Evolutionary conservation across 1,284 basidiomycete genomes (phyloP).

Genomic region (Fomitopsis pinicola): DNA sequence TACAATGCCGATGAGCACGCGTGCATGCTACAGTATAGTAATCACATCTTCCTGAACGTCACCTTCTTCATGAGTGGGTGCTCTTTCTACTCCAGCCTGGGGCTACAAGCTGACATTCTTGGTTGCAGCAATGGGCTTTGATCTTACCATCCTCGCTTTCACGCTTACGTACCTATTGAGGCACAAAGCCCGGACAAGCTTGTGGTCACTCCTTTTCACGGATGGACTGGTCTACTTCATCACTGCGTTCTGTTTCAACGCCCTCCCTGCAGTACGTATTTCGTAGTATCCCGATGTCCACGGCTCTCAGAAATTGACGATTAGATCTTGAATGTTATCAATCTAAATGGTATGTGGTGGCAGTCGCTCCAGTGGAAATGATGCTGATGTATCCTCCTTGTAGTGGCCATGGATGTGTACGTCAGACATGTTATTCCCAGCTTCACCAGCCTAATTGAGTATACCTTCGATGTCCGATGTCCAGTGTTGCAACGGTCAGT

Average conservation of each 20-base stretch:
- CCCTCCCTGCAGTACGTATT: conserved; percentile 56
- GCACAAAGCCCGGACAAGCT: conserved; percentile 46
- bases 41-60: conserved; percentile 52
- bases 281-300: neutral
- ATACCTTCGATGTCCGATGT: neutral
- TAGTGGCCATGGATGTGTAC: conserved; percentile 66
- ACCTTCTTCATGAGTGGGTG: conserved; percentile 67
- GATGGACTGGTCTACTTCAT: conserved; percentile 69
- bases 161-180: conserved; percentile 47
- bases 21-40: conserved; percentile 51
- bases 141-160: conserved; percentile 53
- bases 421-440: conserved; percentile 19
- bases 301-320: neutral
- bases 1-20: conserved; percentile 38
- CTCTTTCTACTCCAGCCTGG: neutral
- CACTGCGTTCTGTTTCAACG: conserved; percentile 60
- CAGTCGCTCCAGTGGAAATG: neutral
- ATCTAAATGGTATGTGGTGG: conserved; percentile 50
- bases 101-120: neutral
- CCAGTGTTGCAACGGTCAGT: conserved; percentile 28
- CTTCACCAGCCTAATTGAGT: neutral
- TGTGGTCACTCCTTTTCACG: conserved; percentile 62
- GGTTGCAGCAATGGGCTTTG: conserved; percentile 58
- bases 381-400: neutral
- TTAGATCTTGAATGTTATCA: conserved; percentile 49